A percentile compares a stretch with the other conserved stretches of the same genome.
Conservation (phyloP, 2,329 filamentous ascomycete species). For the Bipolaris sorokiniana region DNA sequence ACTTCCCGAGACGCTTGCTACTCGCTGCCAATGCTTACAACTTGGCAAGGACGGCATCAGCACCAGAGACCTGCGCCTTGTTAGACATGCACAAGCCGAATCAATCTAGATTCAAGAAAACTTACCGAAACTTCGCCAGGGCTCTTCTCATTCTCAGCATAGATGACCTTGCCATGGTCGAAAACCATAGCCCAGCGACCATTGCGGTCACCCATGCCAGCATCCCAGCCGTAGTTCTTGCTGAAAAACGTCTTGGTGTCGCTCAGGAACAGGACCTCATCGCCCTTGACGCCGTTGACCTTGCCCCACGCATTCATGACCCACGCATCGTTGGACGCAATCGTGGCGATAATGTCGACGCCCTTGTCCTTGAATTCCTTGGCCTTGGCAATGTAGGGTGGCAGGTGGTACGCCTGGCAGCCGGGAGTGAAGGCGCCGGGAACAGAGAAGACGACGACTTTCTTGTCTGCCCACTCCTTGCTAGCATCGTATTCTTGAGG, state of each 20-base stretch:
- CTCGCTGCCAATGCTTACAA: constrained; percentile 40
- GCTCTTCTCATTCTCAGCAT: constrained; percentile 74
- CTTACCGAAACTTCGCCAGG: constrained; percentile 55
- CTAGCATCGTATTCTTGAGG: constrained; percentile 80
- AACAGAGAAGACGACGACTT: constrained; percentile 72
- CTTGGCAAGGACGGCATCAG: constrained; percentile 57
- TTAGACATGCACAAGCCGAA: neutral
- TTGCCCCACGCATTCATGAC: constrained; percentile 93
- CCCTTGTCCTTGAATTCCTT: constrained; percentile 76
- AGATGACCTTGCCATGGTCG: constrained; percentile 78
- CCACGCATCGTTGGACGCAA: constrained; percentile 83
- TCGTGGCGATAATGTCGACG: constrained; percentile 80
- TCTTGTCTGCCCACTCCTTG: constrained; percentile 75
- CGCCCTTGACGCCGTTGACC: constrained; percentile 77
- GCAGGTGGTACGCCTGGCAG: constrained; percentile 81
- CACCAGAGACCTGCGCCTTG: constrained; percentile 55
- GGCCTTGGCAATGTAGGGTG: constrained; percentile 79
- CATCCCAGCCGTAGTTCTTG: constrained; percentile 77
- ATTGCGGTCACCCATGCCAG: constrained; percentile 71
- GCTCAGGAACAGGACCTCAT: constrained; percentile 78
- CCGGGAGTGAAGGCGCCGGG: constrained; percentile 85
- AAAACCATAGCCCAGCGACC: constrained; percentile 80
- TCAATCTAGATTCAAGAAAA: neutral
- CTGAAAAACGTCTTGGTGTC: constrained; percentile 77
- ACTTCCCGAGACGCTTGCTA: neutral